Percentiles rank a stretch among this genome's conserved stretches.
Conservation (phyloP, 176 grass and related monocot species). For the Zizania latifolia region DNA sequence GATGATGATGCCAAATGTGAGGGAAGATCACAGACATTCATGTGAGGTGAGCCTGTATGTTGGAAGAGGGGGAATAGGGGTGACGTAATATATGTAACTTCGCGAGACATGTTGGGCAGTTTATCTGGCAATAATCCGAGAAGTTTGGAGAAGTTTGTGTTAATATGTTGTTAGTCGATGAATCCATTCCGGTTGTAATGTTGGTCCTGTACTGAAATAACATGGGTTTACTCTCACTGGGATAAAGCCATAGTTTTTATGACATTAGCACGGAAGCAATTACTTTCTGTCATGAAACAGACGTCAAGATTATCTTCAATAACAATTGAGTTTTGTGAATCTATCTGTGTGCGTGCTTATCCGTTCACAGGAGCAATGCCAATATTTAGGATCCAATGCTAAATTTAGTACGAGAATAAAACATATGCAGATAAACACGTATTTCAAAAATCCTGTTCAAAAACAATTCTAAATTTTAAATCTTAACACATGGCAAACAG, state of each 20-base stretch:
- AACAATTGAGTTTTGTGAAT: no score
- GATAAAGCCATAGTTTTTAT: not conserved
- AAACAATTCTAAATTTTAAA: not conserved
- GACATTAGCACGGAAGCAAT: not conserved
- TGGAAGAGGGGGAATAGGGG: constrained; percentile 16
- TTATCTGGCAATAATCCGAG: constrained; percentile 33
- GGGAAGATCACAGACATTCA: constrained; percentile 32
- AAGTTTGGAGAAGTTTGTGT: constrained; percentile 35
- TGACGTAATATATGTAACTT: constrained; percentile 21
- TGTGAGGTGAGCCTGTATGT: constrained; percentile 23
- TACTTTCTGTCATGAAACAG: no score
- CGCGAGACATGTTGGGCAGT: constrained; percentile 16
- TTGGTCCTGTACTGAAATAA: not conserved
- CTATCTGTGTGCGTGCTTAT: no score
- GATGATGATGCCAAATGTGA: constrained; percentile 40
- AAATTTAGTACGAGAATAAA: no score
- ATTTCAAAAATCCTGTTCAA: not conserved
- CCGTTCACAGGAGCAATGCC: no score
- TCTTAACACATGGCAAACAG: not conserved
- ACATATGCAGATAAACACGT: no score
- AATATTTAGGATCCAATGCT: no score
- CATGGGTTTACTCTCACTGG: not conserved
- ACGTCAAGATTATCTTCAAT: no score
- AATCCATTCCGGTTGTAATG: not conserved
- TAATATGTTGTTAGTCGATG: not conserved